Evolutionary conservation across 2,329 filamentous ascomycete genomes (phyloP).

Genomic region (Colletotrichum sp.): DNA sequence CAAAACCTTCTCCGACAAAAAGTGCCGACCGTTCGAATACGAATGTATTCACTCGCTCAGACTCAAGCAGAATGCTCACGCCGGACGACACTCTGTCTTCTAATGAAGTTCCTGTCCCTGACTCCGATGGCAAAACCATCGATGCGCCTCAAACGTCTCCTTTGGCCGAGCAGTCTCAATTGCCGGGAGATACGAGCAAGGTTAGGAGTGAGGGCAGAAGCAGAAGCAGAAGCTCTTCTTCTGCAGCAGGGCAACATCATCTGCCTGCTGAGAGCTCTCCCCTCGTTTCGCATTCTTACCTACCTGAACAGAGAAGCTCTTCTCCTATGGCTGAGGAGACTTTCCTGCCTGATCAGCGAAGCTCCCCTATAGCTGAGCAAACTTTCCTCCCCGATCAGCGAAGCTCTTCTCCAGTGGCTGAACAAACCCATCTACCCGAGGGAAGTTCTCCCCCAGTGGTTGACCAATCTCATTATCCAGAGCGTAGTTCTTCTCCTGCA

Average conservation of each 20-base stretch:
- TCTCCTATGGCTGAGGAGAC: not conserved
- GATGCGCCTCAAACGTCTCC: slow-evolving; percentile 8
- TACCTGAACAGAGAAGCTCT: not conserved
- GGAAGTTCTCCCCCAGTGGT: not conserved
- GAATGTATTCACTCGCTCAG: slow-evolving; percentile 38
- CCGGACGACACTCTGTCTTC: slow-evolving; percentile 58
- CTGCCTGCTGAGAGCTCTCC: not conserved
- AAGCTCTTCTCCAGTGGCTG: not conserved
- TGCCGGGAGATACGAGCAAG: not conserved
- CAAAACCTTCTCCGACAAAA: slow-evolving; percentile 9
- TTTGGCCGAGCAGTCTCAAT: not conserved
- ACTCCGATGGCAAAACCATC: slow-evolving; percentile 17
- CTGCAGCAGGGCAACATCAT: not conserved
- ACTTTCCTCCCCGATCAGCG: not conserved
- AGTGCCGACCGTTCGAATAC: slow-evolving; percentile 29
- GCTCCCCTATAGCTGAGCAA: not conserved
- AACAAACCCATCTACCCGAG: not conserved
- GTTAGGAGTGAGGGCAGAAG: not conserved
- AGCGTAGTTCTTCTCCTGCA: not conserved
- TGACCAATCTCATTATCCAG: not conserved
- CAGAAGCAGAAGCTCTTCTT: not conserved
- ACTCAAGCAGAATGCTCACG: slow-evolving; percentile 53
- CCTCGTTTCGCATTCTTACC: not conserved
- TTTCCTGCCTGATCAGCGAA: not conserved
- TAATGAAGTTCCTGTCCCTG: slow-evolving; percentile 1